Conservation (phyloP, 306 rosid genomes). For the Gastrolobium villosum region DNA sequence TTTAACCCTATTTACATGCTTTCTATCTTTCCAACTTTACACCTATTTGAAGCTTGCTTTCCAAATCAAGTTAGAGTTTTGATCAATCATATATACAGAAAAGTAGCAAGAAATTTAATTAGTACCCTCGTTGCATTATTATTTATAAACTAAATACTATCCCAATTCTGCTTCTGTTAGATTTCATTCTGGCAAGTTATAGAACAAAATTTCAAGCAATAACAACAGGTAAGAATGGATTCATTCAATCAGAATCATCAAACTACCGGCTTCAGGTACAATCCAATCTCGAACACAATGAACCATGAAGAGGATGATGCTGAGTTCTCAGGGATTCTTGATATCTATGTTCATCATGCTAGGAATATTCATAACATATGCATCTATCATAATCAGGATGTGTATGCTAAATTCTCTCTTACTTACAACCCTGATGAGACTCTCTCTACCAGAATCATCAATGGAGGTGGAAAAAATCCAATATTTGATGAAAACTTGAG, state of each 20-base stretch:
- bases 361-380: conserved; percentile 92
- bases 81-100: neutral
- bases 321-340: conserved; percentile 75
- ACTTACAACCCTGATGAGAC: conserved; percentile 91
- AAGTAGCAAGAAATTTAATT: neutral
- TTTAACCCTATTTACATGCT: neutral
- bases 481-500: conserved; percentile 80
- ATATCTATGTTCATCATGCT: conserved; percentile 88
- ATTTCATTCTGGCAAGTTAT: conserved; percentile 30
- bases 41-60: conserved; percentile 23
- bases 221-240: conserved; percentile 59
- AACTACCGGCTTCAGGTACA: conserved; percentile 65
- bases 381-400: conserved; percentile 94
- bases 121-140: conserved; percentile 12
- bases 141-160: conserved; percentile 35
- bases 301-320: conserved; percentile 67
- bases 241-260: conserved; percentile 65
- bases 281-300: conserved; percentile 55
- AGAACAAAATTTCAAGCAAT: conserved; percentile 22
- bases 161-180: conserved; percentile 38
- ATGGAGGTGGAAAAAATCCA: conserved; percentile 88
- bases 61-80: neutral
- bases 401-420: conserved; percentile 90
- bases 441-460: conserved; percentile 72
- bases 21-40: conserved; percentile 10